Evolutionary conservation across 2,329 filamentous ascomycete genomes (phyloP).

Genomic region (Geoglossum cookeanum): DNA sequence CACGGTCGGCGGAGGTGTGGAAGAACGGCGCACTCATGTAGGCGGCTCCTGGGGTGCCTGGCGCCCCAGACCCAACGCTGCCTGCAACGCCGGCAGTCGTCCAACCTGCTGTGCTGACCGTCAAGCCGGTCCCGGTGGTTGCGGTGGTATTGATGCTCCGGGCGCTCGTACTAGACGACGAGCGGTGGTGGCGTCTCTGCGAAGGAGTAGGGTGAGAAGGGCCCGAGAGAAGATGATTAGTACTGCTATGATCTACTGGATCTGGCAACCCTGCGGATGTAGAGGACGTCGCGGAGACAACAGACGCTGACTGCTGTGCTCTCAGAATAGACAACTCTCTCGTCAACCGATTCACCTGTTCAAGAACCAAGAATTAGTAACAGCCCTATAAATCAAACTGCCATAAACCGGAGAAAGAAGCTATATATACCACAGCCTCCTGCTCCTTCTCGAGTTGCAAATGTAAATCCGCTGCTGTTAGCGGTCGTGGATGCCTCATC

Average conservation of each 20-base stretch:
- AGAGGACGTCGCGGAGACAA: constrained; percentile 2
- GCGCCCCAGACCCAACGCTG: constrained; percentile 21
- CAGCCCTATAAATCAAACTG: not conserved
- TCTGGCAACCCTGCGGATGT: not conserved
- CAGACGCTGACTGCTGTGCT: constrained; percentile 1
- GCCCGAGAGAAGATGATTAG: not conserved
- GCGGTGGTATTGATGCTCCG: constrained; percentile 32
- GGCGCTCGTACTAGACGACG: constrained; percentile 13
- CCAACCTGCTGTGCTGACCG: constrained; percentile 22
- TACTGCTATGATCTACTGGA: not conserved
- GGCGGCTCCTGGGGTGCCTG: constrained; percentile 22
- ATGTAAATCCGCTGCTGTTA: constrained; percentile 4
- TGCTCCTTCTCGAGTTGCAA: constrained; percentile 4
- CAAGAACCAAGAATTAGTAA: not conserved
- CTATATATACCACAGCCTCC: constrained; percentile 3
- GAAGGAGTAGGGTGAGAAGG: not conserved
- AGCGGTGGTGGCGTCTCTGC: constrained; percentile 2
- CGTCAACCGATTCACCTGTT: constrained; percentile 4
- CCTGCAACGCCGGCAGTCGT: constrained; percentile 34
- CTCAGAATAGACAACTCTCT: constrained; percentile 3
- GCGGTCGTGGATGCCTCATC: constrained; percentile 3
- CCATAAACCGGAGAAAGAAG: not conserved
- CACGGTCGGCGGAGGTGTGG: constrained; percentile 33
- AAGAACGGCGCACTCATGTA: constrained; percentile 35
- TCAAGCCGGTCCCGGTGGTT: constrained; percentile 27